Base-by-base conservation (phyloP, 2,329 filamentous ascomycete species). In the Nothophaeocryptopus gaeumannii region DNA sequence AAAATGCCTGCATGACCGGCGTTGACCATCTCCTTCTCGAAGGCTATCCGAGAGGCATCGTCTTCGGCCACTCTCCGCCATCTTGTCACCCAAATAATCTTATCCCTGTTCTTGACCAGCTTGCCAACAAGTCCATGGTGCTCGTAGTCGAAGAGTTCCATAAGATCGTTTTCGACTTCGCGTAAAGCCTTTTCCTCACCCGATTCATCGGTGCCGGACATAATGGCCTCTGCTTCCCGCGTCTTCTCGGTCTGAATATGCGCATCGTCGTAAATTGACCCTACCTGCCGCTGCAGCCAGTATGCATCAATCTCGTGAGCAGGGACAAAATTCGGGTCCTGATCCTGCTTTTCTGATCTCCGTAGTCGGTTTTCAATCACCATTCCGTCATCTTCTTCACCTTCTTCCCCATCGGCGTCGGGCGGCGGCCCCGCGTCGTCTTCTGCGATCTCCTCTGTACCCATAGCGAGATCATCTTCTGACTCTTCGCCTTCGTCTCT, bases 101-200 rank as follows among this genome's bases (percentile, higher is more conserved):
- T 95, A 63, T 96, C 89, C 50, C 89, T 82, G 70, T 99, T 99
- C 60, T 86, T 83, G 49, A 97, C 90, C 12, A 99, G 79, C 69
- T 89, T 92, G 57, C 89, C 85, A 20, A 97, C 93, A 47, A 96
- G 79, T 57, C 96, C 90, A 54, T 95, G 89, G 64, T 96, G 88
- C 63, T 97, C 92, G 64, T 95, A 99, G 63, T 99, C 93, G 62
- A 99, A 97, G 0, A 99, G 80, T 63, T 96, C 93, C 88, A 97
- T 97, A 50, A 99, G 78, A 56, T 99, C 93, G 69, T 99, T 99
- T 66, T 99, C 93, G 48, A 97, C 91, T 64, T 99, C 92, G 63
- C 92, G 85, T 29, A 97, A 76, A 11, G 88, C 80, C 69, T 88
- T 91, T 63, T 95, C 89, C 52, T 92, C 85, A 12, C 86, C 90